Base-by-base conservation (phyloP, 257 asterid genomes). In the Nicotiana knightiana region DNA sequence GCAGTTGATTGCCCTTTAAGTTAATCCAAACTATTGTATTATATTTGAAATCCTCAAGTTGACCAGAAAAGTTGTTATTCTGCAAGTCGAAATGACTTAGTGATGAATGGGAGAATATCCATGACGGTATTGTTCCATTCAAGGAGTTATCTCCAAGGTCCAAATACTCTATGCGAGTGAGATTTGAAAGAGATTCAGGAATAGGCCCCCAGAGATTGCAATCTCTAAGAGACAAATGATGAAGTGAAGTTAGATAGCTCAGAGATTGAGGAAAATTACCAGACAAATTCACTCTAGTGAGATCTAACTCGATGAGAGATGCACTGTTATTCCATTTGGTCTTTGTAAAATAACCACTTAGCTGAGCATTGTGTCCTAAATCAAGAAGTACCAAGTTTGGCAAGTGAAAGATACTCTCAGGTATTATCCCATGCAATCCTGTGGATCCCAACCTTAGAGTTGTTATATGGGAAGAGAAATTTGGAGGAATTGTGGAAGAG, bases 1-100 rank as follows among this genome's bases (percentile, higher is more conserved):
- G 61, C 77, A 85, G 8, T 30, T 68, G 75, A 63, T 85, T 82
- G 8, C 12, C 82, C 28, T 51, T 76, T 6, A 84, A 65, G 28
- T 53, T 51, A 81, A 84, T 55, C 30, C 51, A 17, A 4, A 4
- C 18, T 15, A 76, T 32, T 46, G 85, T 68, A 17, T 12, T 75
- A 66, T 63, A 78, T 28, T 79, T 37, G 9, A 37, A 6, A 37
- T 37, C 46, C 9, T 37, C 46, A 37, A 37, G 46, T 37, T 37
- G 46, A 37, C 46, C 2, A 6, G 46, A 37, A 37, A 37, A 37
- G 9, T 37, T 0, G 46, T 37, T 37, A 37, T 37, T 37, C 46
- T 37, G 1, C 46, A 37, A 37, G 46, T 37, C 46, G 7, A 37
- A 37, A 37, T 1, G 46, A 37, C 7, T 37, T 37, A 37, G 46